Evolutionary conservation across 495 filamentous ascomycete genomes (phyloP).

Genomic region (Penicillium atrosanguineum): DNA sequence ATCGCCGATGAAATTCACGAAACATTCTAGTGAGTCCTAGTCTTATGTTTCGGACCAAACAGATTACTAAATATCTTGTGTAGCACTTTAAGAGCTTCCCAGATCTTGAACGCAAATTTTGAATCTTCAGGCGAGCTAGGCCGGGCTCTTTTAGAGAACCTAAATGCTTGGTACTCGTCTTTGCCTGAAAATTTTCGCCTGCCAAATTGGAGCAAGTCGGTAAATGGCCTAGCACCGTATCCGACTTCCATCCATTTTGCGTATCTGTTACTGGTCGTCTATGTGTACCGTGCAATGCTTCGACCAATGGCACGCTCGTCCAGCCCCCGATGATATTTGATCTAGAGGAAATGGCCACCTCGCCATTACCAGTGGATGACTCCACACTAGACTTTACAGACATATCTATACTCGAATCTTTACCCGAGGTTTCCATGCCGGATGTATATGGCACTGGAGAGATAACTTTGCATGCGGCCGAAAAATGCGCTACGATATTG

Average conservation of each 20-base stretch:
- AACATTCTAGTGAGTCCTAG: conserved; percentile 30
- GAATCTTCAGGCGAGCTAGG: conserved; percentile 27
- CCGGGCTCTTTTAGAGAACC: conserved; percentile 22
- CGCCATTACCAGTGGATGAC: conserved; percentile 18
- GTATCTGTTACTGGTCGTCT: conserved; percentile 35
- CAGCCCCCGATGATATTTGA: conserved; percentile 35
- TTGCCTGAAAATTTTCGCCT: conserved; percentile 28
- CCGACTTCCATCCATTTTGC: conserved; percentile 36
- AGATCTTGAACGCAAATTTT: conserved; percentile 30
- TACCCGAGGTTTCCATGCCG: conserved; percentile 26
- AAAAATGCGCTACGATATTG: conserved; percentile 33
- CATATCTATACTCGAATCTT: conserved; percentile 21
- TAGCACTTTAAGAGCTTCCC: conserved; percentile 34
- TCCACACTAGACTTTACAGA: conserved; percentile 22
- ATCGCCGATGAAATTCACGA: conserved; percentile 34
- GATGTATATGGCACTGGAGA: conserved; percentile 27
- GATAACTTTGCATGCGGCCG: conserved; percentile 30
- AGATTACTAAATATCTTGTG: no score
- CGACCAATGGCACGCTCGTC: conserved; percentile 36
- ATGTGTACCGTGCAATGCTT: conserved; percentile 36
- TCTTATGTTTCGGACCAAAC: no score
- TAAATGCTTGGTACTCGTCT: conserved; percentile 33
- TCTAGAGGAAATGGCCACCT: conserved; percentile 26
- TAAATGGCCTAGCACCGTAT: conserved; percentile 27
- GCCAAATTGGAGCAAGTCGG: conserved; percentile 34